Evolutionary conservation across 2,329 filamentous ascomycete species (phyloP).

Genomic region (Sarocladiaceae sp.): DNA sequence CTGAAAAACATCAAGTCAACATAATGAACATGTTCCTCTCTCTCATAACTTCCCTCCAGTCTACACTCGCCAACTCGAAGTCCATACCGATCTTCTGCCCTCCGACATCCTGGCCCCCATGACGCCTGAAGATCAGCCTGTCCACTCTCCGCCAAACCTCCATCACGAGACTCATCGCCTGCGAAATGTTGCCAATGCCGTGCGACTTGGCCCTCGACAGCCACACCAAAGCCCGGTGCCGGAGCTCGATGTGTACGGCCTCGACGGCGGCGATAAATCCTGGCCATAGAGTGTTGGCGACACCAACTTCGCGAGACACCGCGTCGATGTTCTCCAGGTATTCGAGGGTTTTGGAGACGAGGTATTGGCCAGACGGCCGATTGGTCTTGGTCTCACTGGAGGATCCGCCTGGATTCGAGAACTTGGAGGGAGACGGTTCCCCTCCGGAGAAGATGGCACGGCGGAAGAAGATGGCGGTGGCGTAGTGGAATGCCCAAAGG

Average conservation of each 20-base stretch:
- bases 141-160: slow-evolving; percentile 7
- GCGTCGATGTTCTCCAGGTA: slow-evolving; percentile 8
- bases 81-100: background rate
- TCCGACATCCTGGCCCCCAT: background rate
- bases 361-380: slow-evolving; percentile 1
- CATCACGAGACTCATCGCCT: slow-evolving; percentile 5
- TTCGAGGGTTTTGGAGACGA: slow-evolving; percentile 7
- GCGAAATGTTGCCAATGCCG: slow-evolving; percentile 7
- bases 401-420: background rate
- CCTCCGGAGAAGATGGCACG: slow-evolving; percentile 1
- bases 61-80: background rate
- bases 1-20: too few relatives aligned
- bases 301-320: background rate
- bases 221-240: slow-evolving; percentile 6
- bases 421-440: background rate
- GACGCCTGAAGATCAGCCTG: background rate
- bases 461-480: slow-evolving; percentile 1
- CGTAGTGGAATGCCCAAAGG: slow-evolving; percentile 6
- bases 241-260: slow-evolving; percentile 1
- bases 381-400: background rate
- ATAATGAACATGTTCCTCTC: background rate
- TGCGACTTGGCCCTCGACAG: slow-evolving; percentile 5
- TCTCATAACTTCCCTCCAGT: slow-evolving; percentile 1
- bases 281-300: slow-evolving; percentile 8
- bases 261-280: slow-evolving; percentile 9